phyloP scores from a whole-genome alignment of 345 rosid genomes.

The Syzygium grande region DNA sequence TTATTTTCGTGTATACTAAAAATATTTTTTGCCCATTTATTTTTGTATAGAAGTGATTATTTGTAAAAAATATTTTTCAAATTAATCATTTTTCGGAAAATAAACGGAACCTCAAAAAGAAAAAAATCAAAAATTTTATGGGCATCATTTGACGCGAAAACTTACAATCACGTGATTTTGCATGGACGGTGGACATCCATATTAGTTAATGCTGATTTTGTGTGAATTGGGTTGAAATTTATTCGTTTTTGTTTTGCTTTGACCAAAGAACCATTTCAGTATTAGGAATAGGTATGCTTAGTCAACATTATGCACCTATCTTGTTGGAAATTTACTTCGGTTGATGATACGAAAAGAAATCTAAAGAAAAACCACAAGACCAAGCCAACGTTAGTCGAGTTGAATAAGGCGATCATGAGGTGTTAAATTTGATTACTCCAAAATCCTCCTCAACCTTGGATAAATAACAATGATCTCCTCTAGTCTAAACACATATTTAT shows the following conservation, averaged over 20 bases:
- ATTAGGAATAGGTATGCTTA: not conserved
- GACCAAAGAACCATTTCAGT: not conserved
- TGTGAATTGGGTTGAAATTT: not conserved
- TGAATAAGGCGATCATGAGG: not conserved
- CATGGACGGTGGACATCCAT: not conserved
- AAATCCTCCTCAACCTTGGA: not conserved
- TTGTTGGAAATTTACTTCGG: not conserved
- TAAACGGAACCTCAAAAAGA: not conserved
- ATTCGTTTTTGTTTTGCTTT: not conserved
- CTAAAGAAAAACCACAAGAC: not conserved
- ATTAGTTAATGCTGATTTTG: not conserved
- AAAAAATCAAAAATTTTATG: not conserved
- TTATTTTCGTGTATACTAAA: too few relatives aligned
- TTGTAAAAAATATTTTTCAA: too few relatives aligned
- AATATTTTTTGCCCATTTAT: too few relatives aligned
- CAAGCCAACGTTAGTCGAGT: too few relatives aligned
- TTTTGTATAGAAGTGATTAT: too few relatives aligned
- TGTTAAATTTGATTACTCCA: not conserved
- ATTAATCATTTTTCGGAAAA: too few relatives aligned
- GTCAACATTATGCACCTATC: not conserved
- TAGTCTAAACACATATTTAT: not conserved
- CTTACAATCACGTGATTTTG: not conserved
- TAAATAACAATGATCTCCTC: not conserved
- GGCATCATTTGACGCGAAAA: not conserved
- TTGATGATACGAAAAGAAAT: not conserved